These are phyloP conservation scores for Sherardia arvensis DNA, from an alignment of 257 asterid species.

Conservation along the genomic window DNA sequence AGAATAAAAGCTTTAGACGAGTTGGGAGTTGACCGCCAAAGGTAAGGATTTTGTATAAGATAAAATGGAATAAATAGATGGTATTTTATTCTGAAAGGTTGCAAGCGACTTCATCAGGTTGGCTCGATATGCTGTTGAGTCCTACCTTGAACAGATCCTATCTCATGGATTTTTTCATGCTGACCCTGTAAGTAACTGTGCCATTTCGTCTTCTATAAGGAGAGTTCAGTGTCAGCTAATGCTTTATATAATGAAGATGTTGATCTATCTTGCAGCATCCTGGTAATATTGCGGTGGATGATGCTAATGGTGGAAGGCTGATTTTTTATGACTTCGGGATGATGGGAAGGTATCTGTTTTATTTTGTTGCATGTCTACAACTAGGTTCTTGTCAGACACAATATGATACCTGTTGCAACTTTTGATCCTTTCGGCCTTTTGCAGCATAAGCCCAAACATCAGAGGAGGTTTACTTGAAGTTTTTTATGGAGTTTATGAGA, in stretches of 20 bases:
- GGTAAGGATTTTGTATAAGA: slow-evolving; percentile 25
- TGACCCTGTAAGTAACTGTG: slow-evolving; percentile 52
- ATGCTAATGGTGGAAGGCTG: slow-evolving; percentile 79
- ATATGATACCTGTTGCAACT: slow-evolving; percentile 7
- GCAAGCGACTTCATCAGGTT: slow-evolving; percentile 33
- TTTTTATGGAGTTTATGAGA: slow-evolving; percentile 89
- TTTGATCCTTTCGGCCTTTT: slow-evolving; percentile 15
- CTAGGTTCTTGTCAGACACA: slow-evolving; percentile 9
- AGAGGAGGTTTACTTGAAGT: slow-evolving; percentile 83
- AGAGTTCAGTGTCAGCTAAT: too few relatives aligned
- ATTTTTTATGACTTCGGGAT: slow-evolving; percentile 93
- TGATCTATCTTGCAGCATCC: slow-evolving; percentile 53
- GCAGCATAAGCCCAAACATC: slow-evolving; percentile 79
- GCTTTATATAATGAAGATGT: slow-evolving; percentile 1
- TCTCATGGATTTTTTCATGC: slow-evolving; percentile 95
- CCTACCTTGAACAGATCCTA: slow-evolving; percentile 85
- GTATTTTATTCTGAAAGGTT: background rate
- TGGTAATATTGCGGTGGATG: slow-evolving; percentile 85
- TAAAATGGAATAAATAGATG: background rate
- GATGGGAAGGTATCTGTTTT: slow-evolving; percentile 74
- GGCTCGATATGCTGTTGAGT: slow-evolving; percentile 87
- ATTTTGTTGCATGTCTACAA: slow-evolving; percentile 6
- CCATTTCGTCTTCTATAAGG: background rate
- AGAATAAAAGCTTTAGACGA: slow-evolving; percentile 84
- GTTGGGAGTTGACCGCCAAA: slow-evolving; percentile 81